Base-by-base conservation (phyloP, 2,329 filamentous ascomycete species). In the Colletotrichum agaves region DNA sequence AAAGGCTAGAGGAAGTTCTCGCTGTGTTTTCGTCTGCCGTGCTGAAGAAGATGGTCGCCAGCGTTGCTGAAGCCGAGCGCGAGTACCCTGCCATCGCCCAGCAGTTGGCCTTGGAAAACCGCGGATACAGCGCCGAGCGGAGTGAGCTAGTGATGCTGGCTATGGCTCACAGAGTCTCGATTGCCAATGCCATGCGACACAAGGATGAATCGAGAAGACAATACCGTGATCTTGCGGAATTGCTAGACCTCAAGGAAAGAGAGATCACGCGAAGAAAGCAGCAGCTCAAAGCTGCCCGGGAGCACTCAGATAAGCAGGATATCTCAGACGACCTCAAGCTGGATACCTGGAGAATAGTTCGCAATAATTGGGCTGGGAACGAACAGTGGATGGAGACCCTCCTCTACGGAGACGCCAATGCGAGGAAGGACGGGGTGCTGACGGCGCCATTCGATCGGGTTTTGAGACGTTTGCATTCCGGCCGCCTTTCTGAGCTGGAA, bases 1-100 rank as follows among this genome's bases (percentile, higher is more conserved):
- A 97, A 61, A 90, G 93, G 70, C 88, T 98, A 61, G 94, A 94
- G 76, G 96, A 99, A 75, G 82, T 97, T 1, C 84, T 98, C 31
- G 89, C 93, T 3, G 84, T 89, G 0, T 97, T 99, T 74, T 98
- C 95, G 1, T 92, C 92, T 13, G 87, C 89, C 0, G 94, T 97
- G 0, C 78, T 98, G 69, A 92, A 92, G 74, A 93, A 91, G 74
- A 78, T 87, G 1, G 79, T 92, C 1, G 81, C 84, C 0, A 79
- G 81, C 46, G 75, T 81, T 43, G 73, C 77, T 44, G 76, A 77
- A 19, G 78, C 79, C 41, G 76, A 78, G 43, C 73, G 77, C 41
- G 72, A 77, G n/a, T 75, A 82, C 58, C 80, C 82, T 44, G 83
- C 86, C 10, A 74, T 87, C 8, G 86, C 86, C 0, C 81, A 88